Evolutionary conservation across 768 basidiomycete species (phyloP).

Genomic region (Termitomyces sp.): DNA sequence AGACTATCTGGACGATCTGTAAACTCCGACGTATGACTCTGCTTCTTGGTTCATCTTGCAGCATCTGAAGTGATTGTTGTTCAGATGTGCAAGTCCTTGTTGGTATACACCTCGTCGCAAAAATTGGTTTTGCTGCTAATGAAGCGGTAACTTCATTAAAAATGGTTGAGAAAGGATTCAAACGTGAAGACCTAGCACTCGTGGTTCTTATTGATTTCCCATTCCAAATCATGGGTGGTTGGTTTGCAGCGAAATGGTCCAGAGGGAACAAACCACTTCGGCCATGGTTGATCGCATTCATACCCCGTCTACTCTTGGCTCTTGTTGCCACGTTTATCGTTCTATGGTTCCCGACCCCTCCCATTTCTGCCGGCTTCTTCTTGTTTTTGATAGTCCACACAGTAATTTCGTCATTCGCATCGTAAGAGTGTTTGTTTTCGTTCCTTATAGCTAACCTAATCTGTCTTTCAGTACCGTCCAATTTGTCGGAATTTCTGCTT

Average conservation of each 20-base stretch:
- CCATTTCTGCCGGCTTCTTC: slow-evolving; percentile 76
- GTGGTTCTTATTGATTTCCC: slow-evolving; percentile 97
- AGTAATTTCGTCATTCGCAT: slow-evolving; percentile 77
- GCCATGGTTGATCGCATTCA: slow-evolving; percentile 90
- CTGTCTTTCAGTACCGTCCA: slow-evolving; percentile 76
- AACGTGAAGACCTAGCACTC: slow-evolving; percentile 93
- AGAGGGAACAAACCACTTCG: slow-evolving; percentile 73
- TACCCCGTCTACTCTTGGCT: slow-evolving; percentile 78
- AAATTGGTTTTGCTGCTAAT: slow-evolving; percentile 92
- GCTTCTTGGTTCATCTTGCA: background rate
- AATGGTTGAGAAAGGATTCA: slow-evolving; percentile 94
- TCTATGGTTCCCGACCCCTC: slow-evolving; percentile 77
- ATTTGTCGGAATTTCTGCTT: slow-evolving; percentile 98
- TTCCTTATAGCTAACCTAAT: background rate
- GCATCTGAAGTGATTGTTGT: background rate
- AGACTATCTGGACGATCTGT: slow-evolving; percentile 92
- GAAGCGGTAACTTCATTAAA: slow-evolving; percentile 90
- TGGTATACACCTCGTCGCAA: slow-evolving; percentile 83
- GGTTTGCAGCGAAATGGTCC: slow-evolving; percentile 91
- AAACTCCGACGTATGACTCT: slow-evolving; percentile 75
- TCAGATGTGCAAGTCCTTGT: slow-evolving; percentile 90
- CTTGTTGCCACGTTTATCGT: slow-evolving; percentile 74
- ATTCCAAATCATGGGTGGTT: slow-evolving; percentile 93
- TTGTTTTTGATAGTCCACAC: slow-evolving; percentile 76
- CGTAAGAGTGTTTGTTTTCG: slow-evolving; percentile 45